Base-by-base conservation (phyloP, 768 basidiomycete genomes). In the Tricholoma sp. region DNA sequence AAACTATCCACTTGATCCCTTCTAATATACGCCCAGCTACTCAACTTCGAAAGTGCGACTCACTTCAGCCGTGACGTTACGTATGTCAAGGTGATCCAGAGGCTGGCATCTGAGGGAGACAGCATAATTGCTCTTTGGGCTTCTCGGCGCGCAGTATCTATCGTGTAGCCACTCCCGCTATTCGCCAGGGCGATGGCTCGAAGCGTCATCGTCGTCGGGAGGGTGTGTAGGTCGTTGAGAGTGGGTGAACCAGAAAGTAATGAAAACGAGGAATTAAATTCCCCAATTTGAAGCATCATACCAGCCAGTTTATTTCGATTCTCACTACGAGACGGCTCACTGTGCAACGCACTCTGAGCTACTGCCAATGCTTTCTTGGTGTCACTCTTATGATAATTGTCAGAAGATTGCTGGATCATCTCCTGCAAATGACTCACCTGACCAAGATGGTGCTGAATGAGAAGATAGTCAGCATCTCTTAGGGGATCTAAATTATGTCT, bases 381-480 rank as follows among this genome's bases (percentile, higher is more conserved):
- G 52, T 85, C 77, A 13, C 74, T 74, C 88, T 88, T 60, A 12
- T 36, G 51, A 1, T 29, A 33, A 36, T 49, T 17, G 29, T 49
- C 8, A 49, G 32, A 15, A 32, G 17, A 6, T 9, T 24, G 29
- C 32, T 31, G 15, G 47, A 32, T 49, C 6, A 31, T 7, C 11
- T 49, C 6, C 47, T 31, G 13, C 28, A 15, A 15, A n/a, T 42
- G 11, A 70, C 74, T 56, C 63, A 90, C 91, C 80, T 85, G 83
- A n/a, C 78, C 76, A 18, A 94, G 80, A 64, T 86, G 76, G 63
- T 94, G 84, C 60, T 87, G 82, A 8, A 83, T 74, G 9, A 93
- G 73, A 53, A 97, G 76, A 66, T 88, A 83, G 44, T 85, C 79
- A 33, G 91, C 85, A 59, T 90, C 80, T 56, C 85, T 76, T 36